Evolutionary conservation across 805 yeast genomes (phyloP).

Genomic region (Metschnikowia peoriensis): DNA sequence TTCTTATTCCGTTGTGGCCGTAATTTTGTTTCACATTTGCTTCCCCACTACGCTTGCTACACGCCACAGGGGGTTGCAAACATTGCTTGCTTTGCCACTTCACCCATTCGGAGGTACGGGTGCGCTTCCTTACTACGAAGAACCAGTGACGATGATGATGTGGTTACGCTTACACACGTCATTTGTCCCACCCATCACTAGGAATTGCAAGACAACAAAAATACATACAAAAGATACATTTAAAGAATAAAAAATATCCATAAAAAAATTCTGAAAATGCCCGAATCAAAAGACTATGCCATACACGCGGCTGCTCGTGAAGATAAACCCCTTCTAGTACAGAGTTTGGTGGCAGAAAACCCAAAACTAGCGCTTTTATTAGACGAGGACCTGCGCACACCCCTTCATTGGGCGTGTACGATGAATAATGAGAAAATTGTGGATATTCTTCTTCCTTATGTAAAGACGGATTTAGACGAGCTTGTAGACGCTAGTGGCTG

Average conservation of each 20-base stretch:
- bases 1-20: no score
- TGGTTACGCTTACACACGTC: not conserved
- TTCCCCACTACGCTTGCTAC: not conserved
- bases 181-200: not conserved
- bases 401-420: conserved; percentile 89
- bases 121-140: not conserved
- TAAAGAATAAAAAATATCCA: not conserved
- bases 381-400: conserved; percentile 77
- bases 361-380: conserved; percentile 46
- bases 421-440: conserved; percentile 54
- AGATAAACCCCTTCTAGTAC: conserved; percentile 51
- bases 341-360: conserved; percentile 46
- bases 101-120: not conserved
- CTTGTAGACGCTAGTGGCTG: conserved; percentile 74
- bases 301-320: conserved; percentile 68
- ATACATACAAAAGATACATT: not conserved
- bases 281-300: conserved; percentile 2
- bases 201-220: not conserved
- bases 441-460: conserved; percentile 31
- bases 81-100: not conserved
- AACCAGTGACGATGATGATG: not conserved
- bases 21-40: no score
- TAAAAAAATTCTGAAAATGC: not conserved
- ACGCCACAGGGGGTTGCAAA: not conserved
- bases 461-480: conserved; percentile 62